Evolutionary conservation across 2,329 filamentous ascomycete genomes (phyloP), one percentile per base, ranked within the genome.

Genomic region (Diaporthe australafricana): DNA sequence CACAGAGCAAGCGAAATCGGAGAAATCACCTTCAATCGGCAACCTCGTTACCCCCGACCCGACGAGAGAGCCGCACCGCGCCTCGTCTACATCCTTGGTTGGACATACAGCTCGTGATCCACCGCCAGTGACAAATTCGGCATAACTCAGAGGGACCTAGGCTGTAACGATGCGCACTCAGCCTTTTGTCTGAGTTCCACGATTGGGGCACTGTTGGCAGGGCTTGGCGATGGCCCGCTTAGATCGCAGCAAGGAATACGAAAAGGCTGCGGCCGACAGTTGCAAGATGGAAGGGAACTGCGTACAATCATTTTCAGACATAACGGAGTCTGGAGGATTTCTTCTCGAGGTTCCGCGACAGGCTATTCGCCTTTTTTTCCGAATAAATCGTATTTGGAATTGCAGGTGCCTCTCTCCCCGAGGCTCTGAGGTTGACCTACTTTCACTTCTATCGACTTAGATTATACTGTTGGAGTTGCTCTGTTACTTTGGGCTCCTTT

Each of bases 1-100:
- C 45, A 35, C 45, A 42, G 72, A 71, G 9, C 69, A 62, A 25
- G 4, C 63, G 56, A 42, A 62, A n/a, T 69, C 72, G 3, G 74
- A 74, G 32, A 71, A 74, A 38, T 75, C 74, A 16, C 74, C 74
- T 11, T 75, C 74, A 2, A 74, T 75, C 38, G 72, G 72, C 14
- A 75, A 75, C 40, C 70, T 75, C 5, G 71, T 75, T 6, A 73
- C 74, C 20, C 35, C 74, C 4, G 70, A 73, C 53, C 57, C 65
- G n/a, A 47, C 65, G 50, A 65, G 60, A 2, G 70, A 66, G 42
- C 66, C 55, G 35, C 72, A 65, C n/a, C 50, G 66, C 8, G 52
- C 35, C 1, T 38, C 67, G 17, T 38, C 57, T 20, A 2, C 70
- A 50, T 68, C 66, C 22, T 20, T 69, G n/a, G 72, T 52, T 32